These are phyloP conservation scores for Rhodotorula sp. DNA, from an alignment of 1,284 basidiomycete species.

Conservation along the genomic window DNA sequence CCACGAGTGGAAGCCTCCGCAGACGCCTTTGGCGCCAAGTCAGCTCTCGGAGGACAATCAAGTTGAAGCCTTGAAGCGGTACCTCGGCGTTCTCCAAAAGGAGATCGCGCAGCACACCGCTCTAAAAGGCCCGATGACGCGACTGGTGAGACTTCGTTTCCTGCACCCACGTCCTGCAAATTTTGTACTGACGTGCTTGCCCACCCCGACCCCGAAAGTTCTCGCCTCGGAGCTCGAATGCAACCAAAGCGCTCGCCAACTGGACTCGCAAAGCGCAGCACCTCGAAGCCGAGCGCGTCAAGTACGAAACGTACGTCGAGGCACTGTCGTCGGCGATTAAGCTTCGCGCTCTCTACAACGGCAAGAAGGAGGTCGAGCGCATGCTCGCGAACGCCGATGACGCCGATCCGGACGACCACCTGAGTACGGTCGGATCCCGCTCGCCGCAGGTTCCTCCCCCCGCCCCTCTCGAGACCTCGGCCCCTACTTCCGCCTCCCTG, in stretches of 20 bases:
- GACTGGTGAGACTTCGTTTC: conserved; percentile 61
- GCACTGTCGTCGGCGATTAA: conserved; percentile 75
- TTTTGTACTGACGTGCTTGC: no score
- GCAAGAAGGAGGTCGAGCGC: conserved; percentile 38
- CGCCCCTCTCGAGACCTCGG: neutral
- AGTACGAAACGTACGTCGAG: conserved; percentile 94
- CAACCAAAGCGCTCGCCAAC: conserved; percentile 74
- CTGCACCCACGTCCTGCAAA: neutral
- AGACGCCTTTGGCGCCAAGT: conserved; percentile 76
- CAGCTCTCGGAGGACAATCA: conserved; percentile 88
- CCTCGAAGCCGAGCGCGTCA: conserved; percentile 84
- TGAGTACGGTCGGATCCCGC: conserved; percentile 2
- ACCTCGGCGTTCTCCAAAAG: conserved; percentile 69
- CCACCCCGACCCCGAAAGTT: conserved; percentile 59
- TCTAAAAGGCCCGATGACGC: conserved; percentile 76
- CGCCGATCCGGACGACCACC: conserved; percentile 25
- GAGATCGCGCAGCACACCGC: conserved; percentile 82
- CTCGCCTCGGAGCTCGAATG: conserved; percentile 68
- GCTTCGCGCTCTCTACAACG: conserved; percentile 52
- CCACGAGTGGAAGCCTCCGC: conserved; percentile 90
- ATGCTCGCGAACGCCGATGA: conserved; percentile 36
- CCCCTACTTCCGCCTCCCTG: no score
- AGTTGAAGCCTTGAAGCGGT: conserved; percentile 76
- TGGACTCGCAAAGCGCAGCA: conserved; percentile 91
- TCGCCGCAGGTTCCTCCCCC: neutral